Evolutionary conservation across 2,329 filamentous ascomycete genomes (phyloP).

Genomic region (Chalara sp.): DNA sequence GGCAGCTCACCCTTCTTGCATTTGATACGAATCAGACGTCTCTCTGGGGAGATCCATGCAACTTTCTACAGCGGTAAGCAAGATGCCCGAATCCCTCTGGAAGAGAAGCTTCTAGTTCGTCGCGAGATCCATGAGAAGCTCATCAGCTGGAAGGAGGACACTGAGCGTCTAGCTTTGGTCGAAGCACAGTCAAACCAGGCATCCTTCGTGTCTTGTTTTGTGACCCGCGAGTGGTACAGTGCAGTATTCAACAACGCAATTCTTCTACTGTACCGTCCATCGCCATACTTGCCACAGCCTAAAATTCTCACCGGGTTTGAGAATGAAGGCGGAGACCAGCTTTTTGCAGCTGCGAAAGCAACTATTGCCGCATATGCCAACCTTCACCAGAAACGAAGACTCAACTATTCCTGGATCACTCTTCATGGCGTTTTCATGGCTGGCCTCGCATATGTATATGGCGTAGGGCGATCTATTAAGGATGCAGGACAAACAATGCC

Average conservation of each 20-base stretch:
- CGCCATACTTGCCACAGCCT: slow-evolving; percentile 25
- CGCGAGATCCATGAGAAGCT: slow-evolving; percentile 27
- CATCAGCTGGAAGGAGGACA: slow-evolving; percentile 29
- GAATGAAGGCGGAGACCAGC: too few relatives aligned
- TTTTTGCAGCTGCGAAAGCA: slow-evolving; percentile 33
- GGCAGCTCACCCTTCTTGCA: too few relatives aligned
- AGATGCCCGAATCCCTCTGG: too few relatives aligned
- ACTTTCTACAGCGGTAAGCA: too few relatives aligned
- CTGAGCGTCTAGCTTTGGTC: too few relatives aligned
- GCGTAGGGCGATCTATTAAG: slow-evolving; percentile 33
- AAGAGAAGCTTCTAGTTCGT: too few relatives aligned
- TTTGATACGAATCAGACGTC: too few relatives aligned
- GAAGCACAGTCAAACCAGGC: too few relatives aligned
- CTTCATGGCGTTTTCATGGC: slow-evolving; percentile 42
- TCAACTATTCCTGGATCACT: slow-evolving; percentile 44
- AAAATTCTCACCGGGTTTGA: slow-evolving; percentile 25
- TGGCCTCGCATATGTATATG: slow-evolving; percentile 37
- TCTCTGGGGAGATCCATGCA: too few relatives aligned
- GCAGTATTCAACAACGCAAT: slow-evolving; percentile 36
- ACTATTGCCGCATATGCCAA: slow-evolving; percentile 37
- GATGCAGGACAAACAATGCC: slow-evolving; percentile 17
- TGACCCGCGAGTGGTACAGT: slow-evolving; percentile 39
- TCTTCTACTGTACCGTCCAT: slow-evolving; percentile 36
- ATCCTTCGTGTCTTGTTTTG: too few relatives aligned
- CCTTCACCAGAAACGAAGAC: slow-evolving; percentile 36